These are phyloP conservation scores for Umbelopsis ramanniana DNA, from an alignment of 192 early-diverging fungal species.

Conservation along the genomic window DNA sequence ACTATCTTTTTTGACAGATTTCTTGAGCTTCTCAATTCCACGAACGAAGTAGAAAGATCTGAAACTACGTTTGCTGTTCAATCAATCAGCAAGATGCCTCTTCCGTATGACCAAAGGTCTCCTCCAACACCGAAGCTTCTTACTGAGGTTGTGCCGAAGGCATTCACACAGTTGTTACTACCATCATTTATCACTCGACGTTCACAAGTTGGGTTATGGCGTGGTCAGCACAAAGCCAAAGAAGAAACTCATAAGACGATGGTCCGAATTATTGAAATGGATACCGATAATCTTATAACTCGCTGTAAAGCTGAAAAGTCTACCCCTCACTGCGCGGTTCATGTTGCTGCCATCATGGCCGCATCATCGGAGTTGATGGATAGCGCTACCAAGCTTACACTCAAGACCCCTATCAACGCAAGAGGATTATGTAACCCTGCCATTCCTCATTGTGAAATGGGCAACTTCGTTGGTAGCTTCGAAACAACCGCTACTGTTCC, in stretches of 20 bases:
- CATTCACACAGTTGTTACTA: conserved; percentile 17
- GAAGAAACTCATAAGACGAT: conserved; percentile 14
- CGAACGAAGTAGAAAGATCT: neutral
- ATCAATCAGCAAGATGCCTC: neutral
- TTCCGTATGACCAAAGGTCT: conserved; percentile 21
- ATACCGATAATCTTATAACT: neutral
- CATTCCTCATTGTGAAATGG: conserved; percentile 18
- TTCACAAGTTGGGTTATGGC: neutral
- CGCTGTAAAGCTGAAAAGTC: conserved; percentile 7
- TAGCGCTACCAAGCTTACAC: neutral
- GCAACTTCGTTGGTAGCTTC: conserved; percentile 38
- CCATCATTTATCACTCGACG: conserved; percentile 4
- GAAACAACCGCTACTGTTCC: neutral
- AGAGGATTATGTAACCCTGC: conserved; percentile 27
- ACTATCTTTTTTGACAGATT: conserved; percentile 31
- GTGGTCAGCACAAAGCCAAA: neutral
- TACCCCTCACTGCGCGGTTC: conserved; percentile 17
- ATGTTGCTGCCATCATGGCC: conserved; percentile 12
- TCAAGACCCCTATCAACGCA: conserved; percentile 31
- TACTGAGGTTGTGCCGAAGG: conserved; percentile 19
- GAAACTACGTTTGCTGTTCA: conserved; percentile 2
- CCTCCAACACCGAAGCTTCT: conserved; percentile 9
- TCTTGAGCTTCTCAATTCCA: conserved; percentile 18
- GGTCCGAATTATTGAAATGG: neutral
- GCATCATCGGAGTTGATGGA: conserved; percentile 5